Evolutionary conservation across 257 asterid genomes (phyloP).

Genomic region (Capsicum baccatum): DNA sequence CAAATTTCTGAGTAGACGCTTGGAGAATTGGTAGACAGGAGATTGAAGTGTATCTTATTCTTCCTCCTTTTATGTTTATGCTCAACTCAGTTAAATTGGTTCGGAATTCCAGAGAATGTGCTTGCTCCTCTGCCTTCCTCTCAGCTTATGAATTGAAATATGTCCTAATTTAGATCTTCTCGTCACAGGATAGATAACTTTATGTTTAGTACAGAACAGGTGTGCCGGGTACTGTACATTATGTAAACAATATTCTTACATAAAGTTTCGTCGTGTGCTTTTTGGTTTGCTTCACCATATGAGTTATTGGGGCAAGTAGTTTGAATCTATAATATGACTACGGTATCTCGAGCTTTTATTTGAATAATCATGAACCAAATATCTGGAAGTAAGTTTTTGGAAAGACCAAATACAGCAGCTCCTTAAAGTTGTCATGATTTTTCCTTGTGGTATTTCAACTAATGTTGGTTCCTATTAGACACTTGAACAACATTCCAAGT

Average conservation of each 20-base stretch:
- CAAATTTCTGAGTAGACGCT: not conserved
- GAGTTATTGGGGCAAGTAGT: not conserved
- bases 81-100: not conserved
- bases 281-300: constrained; percentile 22
- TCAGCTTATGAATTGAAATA: constrained; percentile 16
- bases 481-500: no score
- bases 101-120: not conserved
- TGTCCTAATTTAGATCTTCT: constrained; percentile 1
- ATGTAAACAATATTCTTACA: constrained; percentile 3
- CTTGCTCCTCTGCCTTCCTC: constrained; percentile 4
- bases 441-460: not conserved
- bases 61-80: not conserved
- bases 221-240: not conserved
- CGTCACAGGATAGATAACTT: not conserved
- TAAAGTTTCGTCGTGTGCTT: not conserved
- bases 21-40: constrained; percentile 12
- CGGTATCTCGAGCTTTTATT: not conserved
- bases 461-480: not conserved
- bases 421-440: not conserved
- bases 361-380: not conserved
- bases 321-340: not conserved
- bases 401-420: not conserved
- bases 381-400: not conserved
- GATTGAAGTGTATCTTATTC: not conserved
- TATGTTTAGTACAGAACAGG: not conserved